Evolutionary conservation across 495 filamentous ascomycete species (phyloP), one percentile per base, ranked within the genome.

Genomic region (Trichoderma parareesei): DNA sequence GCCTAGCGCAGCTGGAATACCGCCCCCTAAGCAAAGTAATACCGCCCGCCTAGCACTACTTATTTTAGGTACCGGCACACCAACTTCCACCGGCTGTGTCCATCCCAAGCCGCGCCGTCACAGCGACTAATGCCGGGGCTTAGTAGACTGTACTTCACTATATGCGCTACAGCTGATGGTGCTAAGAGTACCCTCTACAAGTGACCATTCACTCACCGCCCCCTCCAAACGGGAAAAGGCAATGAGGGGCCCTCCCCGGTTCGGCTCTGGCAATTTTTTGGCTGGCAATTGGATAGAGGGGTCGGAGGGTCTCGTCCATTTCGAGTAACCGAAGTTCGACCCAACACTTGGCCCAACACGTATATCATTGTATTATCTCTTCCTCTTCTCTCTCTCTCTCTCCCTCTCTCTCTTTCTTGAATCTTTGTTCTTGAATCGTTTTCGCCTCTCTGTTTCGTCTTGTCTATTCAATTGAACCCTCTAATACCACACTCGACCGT

Each of bases 401-500:
- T 41, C 3, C 40, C 11, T 41, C 40, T 41, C 40, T 41, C 40
- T 41, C 40, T 41, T 41, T 11, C 11, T 41, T 49, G 16, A 9
- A 1, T 27, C 7, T 7, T 20, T 53, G 62, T 63, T 60, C 44
- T 60, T 40, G 33, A 48, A 46, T 60, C 33, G 16, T 33, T 44
- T 37, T 18, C 11, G 40, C 20, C 16, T 20, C 62, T 37, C 27
- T 49, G 41, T 55, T 38, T 63, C 64, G 53, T 8, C 16, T 35
- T 38, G 60, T 44, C 44, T 9, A 41, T 40, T 18, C 46, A 16
- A 18, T 37, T 27, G 27, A 27, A 27, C 20, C 14, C 33, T 11
- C 48, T 55, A 55, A 55, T 55, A 9, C 16, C 59, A 13, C 55
- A 38, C 6, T 16, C 9, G 11, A 61, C 35, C 44, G 65, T 68